These are phyloP conservation scores for Hypoxylon intermedium DNA, from an alignment of 495 filamentous ascomycete species.

Conservation along the genomic window DNA sequence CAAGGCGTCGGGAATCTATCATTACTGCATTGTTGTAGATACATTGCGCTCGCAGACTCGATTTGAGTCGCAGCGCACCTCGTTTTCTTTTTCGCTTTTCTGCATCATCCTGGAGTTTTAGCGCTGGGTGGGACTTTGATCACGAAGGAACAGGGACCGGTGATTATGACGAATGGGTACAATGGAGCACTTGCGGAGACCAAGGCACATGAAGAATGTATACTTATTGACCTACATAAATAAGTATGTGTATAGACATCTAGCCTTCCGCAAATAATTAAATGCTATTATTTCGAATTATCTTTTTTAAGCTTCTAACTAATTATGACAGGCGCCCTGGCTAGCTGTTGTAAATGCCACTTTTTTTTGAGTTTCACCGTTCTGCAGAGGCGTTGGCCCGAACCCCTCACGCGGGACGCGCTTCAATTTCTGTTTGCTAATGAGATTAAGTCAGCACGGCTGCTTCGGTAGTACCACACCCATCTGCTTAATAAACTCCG, in stretches of 20 bases:
- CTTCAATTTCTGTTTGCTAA: constrained; percentile 24
- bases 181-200: constrained; percentile 8
- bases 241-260: no score
- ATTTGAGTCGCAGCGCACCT: constrained; percentile 15
- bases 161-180: constrained; percentile 31
- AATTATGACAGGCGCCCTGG: not conserved
- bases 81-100: constrained; percentile 19
- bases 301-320: no score
- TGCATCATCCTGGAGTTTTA: constrained; percentile 44
- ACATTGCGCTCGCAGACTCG: constrained; percentile 8
- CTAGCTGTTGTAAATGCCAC: not conserved
- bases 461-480: constrained; percentile 14
- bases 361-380: constrained; percentile 34
- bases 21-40: constrained; percentile 25
- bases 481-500: constrained; percentile 2
- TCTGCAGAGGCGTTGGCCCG: constrained; percentile 16
- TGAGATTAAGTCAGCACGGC: constrained; percentile 11
- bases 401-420: constrained; percentile 36
- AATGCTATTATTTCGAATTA: no score
- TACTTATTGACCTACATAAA: constrained; percentile 8
- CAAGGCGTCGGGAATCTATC: constrained; percentile 17
- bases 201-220: constrained; percentile 16
- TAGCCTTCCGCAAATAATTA: no score
- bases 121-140: constrained; percentile 32
- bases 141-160: constrained; percentile 36